phyloP scores from a whole-genome alignment of 441 rosid genomes.

The Erodium texanum region DNA sequence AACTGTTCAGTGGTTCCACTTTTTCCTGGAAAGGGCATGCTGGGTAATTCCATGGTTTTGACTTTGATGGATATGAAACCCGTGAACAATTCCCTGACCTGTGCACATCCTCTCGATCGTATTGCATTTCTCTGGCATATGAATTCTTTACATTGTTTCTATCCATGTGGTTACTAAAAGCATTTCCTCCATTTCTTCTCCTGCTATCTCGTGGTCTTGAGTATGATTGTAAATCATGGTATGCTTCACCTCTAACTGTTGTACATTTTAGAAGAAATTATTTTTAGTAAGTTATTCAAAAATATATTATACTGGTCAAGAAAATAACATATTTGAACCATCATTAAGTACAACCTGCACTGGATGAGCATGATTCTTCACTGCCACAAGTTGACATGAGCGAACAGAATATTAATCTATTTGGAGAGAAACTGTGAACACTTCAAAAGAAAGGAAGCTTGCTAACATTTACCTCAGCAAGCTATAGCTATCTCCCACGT shows the following conservation, averaged over 20 bases:
- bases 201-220: conserved; percentile 23
- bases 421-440: conserved; percentile 14
- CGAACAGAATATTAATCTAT: conserved; percentile 21
- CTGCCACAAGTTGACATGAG: conserved; percentile 34
- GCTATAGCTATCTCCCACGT: conserved; percentile 41
- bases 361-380: conserved; percentile 77
- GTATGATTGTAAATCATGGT: conserved; percentile 22
- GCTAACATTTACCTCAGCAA: conserved; percentile 41
- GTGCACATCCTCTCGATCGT: conserved; percentile 15
- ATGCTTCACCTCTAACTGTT: conserved; percentile 36
- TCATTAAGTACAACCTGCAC: conserved; percentile 45
- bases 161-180: conserved; percentile 21
- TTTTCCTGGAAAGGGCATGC: conserved; percentile 24
- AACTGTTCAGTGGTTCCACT: conserved; percentile 17
- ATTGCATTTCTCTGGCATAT: conserved; percentile 23
- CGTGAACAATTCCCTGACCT: conserved; percentile 23
- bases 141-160: conserved; percentile 13
- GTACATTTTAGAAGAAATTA: conserved; percentile 9
- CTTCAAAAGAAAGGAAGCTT: conserved; percentile 12
- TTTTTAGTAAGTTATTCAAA: conserved; percentile 5
- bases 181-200: conserved; percentile 20
- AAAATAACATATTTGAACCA: conserved; percentile 16
- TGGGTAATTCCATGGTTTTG: conserved; percentile 22
- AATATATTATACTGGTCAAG: conserved; percentile 10
- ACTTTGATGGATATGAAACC: conserved; percentile 23